These are phyloP conservation scores for Dactylonectria macrodidyma DNA, from an alignment of 2,329 filamentous ascomycete species.

Conservation along the genomic window DNA sequence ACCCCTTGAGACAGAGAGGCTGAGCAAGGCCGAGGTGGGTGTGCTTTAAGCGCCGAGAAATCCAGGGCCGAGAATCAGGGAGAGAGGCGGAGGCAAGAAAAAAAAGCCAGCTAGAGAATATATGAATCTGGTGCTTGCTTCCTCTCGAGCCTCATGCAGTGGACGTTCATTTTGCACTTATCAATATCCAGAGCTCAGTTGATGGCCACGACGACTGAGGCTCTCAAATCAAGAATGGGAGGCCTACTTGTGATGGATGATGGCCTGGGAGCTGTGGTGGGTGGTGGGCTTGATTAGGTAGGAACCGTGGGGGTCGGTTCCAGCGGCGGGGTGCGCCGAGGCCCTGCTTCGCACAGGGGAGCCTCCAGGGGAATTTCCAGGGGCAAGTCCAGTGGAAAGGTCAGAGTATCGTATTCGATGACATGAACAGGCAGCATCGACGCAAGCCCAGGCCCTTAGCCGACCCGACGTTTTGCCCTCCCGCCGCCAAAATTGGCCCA, in stretches of 20 bases:
- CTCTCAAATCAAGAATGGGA: conserved; percentile 1
- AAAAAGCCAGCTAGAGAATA: neutral
- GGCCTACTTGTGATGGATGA: neutral
- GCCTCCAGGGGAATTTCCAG: conserved; percentile 2
- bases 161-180: neutral
- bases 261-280: neutral
- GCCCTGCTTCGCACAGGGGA: conserved; percentile 3
- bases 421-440: neutral
- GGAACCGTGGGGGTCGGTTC: conserved; percentile 7
- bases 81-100: conserved; percentile 1
- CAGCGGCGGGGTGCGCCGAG: conserved; percentile 4
- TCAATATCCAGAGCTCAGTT: neutral
- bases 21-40: conserved; percentile 30
- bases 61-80: conserved; percentile 32
- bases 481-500: neutral
- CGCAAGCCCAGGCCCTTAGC: neutral
- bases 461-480: conserved; percentile 11
- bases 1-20: conserved; percentile 34
- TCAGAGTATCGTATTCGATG: no score
- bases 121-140: neutral
- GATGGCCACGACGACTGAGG: neutral
- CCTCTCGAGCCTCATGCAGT: neutral
- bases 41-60: conserved; percentile 39
- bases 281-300: neutral
- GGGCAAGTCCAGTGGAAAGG: no score